Conservation (phyloP, 2,329 filamentous ascomycete genomes). For the Leptographium flavum region DNA sequence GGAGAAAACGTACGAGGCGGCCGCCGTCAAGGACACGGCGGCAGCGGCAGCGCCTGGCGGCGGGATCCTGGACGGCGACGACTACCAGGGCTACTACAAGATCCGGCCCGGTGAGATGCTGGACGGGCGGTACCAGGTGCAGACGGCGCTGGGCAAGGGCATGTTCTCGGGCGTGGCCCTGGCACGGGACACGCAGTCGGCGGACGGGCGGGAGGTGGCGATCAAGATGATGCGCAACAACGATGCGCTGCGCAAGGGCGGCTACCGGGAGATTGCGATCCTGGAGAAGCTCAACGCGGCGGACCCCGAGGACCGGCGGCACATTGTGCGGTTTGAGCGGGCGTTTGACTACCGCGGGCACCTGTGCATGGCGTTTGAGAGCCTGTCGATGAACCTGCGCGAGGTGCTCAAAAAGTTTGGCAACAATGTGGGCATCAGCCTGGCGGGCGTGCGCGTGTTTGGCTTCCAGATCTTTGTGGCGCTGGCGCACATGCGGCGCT, state of each 20-base stretch:
- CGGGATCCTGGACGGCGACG: constrained; percentile 81
- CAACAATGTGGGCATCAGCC: constrained; percentile 81
- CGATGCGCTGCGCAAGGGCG: constrained; percentile 80
- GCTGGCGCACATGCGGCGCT: constrained; percentile 75
- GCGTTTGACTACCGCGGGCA: constrained; percentile 91
- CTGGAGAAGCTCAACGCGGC: constrained; percentile 73
- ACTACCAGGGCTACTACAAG: constrained; percentile 93
- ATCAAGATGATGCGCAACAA: constrained; percentile 98
- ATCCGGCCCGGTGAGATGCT: constrained; percentile 84
- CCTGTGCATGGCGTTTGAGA: constrained; percentile 93
- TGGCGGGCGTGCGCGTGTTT: constrained; percentile 76
- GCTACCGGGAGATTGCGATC: constrained; percentile 88
- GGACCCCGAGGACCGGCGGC: constrained; percentile 80
- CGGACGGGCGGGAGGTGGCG: constrained; percentile 56
- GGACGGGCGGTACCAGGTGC: constrained; percentile 77
- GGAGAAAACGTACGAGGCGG: constrained; percentile 48
- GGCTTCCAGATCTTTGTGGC: constrained; percentile 90
- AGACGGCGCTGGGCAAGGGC: constrained; percentile 76
- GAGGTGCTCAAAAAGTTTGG: constrained; percentile 94
- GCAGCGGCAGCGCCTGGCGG: constrained; percentile 29
- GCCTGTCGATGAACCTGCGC: constrained; percentile 80
- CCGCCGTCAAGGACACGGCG: constrained; percentile 23
- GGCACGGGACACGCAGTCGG: constrained; percentile 52
- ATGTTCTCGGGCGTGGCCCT: constrained; percentile 96
- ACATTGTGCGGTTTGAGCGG: constrained; percentile 76